phyloP scores from a whole-genome alignment of 2,329 filamentous ascomycete species.

The Tolypocladium album region DNA sequence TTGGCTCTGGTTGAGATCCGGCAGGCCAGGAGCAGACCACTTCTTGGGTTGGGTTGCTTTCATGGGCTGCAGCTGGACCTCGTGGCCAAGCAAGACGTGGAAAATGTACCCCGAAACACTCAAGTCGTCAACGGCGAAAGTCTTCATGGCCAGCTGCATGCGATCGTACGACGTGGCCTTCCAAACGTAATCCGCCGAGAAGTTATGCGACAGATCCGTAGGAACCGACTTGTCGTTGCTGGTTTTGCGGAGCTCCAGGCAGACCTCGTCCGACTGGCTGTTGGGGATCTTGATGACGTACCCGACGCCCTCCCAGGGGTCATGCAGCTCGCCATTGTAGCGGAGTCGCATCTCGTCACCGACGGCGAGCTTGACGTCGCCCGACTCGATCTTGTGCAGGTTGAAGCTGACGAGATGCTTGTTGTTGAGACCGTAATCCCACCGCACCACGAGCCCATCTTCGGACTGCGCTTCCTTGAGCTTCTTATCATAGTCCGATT shows the following conservation, averaged over 20 bases:
- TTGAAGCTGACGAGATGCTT: slow-evolving; percentile 95
- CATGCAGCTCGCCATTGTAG: slow-evolving; percentile 87
- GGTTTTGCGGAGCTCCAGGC: slow-evolving; percentile 84
- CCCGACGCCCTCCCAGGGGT: slow-evolving; percentile 92
- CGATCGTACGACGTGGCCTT: slow-evolving; percentile 98
- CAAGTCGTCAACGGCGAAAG: slow-evolving; percentile 94
- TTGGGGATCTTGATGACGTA: slow-evolving; percentile 99
- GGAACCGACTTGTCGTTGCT: slow-evolving; percentile 94
- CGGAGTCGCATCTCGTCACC: slow-evolving; percentile 97
- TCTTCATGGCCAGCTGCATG: slow-evolving; percentile 99
- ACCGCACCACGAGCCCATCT: slow-evolving; percentile 86
- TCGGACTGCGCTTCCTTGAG: slow-evolving; percentile 97
- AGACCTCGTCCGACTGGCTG: slow-evolving; percentile 97
- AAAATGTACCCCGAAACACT: slow-evolving; percentile 98
- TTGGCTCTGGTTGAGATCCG: slow-evolving; percentile 90
- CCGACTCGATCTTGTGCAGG: slow-evolving; percentile 91
- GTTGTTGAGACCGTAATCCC: slow-evolving; percentile 93
- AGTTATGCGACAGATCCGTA: slow-evolving; percentile 93
- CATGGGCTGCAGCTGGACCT: slow-evolving; percentile 89
- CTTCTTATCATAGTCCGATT: slow-evolving; percentile 98
- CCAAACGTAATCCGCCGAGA: slow-evolving; percentile 98
- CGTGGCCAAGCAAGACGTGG: slow-evolving; percentile 89
- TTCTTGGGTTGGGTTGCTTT: slow-evolving; percentile 94
- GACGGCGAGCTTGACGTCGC: slow-evolving; percentile 94
- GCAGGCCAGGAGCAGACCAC: slow-evolving; percentile 87